Evolutionary conservation across 768 basidiomycete genomes (phyloP).

Genomic region (Collybiopsis confluens): DNA sequence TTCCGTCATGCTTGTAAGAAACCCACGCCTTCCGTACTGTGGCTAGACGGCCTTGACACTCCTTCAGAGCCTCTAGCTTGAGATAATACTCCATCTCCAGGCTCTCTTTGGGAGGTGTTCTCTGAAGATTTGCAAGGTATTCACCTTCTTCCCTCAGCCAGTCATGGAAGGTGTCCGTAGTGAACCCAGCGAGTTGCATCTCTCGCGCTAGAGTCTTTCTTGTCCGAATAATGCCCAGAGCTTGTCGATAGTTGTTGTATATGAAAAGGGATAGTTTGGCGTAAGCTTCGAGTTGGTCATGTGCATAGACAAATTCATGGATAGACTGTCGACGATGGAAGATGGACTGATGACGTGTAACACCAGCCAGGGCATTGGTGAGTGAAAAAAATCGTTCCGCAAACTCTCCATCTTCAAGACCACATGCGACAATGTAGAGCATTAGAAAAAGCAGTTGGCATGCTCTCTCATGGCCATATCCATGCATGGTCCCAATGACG

Average conservation of each 20-base stretch:
- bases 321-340: background rate
- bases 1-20: background rate
- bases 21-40: background rate
- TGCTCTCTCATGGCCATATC: background rate
- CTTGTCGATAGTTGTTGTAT: background rate
- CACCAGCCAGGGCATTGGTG: background rate
- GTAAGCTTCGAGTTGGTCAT: background rate
- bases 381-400: background rate
- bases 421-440: background rate
- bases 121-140: background rate
- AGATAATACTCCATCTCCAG: background rate
- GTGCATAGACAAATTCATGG: background rate
- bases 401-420: background rate
- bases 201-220: background rate
- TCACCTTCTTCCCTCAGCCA: background rate
- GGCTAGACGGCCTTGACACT: background rate
- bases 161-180: background rate
- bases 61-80: background rate
- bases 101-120: background rate
- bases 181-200: background rate
- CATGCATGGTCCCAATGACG: background rate
- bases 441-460: background rate
- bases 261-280: background rate
- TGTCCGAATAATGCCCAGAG: background rate
- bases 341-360: background rate